Percentiles rank a stretch among this genome's conserved stretches.
These are phyloP conservation scores for Cladophialophora yegresii DNA, from an alignment of 2,329 filamentous ascomycete genomes.

Conservation along the genomic window DNA sequence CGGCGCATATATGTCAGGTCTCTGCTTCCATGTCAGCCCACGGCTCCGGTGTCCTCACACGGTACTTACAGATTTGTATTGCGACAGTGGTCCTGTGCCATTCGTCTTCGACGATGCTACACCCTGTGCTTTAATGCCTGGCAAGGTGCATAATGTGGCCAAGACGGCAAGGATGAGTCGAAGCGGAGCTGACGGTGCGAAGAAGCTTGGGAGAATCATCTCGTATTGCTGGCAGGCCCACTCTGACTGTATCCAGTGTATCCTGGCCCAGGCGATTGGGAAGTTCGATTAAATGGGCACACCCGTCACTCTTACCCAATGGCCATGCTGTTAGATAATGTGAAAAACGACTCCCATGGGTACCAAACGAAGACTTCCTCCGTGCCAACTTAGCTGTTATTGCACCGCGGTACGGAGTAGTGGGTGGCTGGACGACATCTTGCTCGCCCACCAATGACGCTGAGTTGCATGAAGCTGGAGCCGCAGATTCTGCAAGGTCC, in stretches of 20 bases:
- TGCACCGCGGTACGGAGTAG: neutral
- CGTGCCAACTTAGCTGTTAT: neutral
- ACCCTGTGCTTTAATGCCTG: conserved; percentile 17
- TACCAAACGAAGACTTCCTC: neutral
- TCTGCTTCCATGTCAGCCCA: conserved; percentile 34
- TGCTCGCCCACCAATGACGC: conserved; percentile 4
- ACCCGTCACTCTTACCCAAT: neutral
- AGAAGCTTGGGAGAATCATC: conserved; percentile 10
- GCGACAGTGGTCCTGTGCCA: conserved; percentile 27
- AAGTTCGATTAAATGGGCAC: neutral
- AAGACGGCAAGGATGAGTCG: conserved; percentile 4
- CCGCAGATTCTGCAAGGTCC: neutral
- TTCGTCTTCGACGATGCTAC: conserved; percentile 21
- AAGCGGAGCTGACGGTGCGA: conserved; percentile 3
- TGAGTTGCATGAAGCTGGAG: neutral
- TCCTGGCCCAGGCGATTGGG: neutral
- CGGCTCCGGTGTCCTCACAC: neutral
- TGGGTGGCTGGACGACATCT: neutral
- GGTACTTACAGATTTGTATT: conserved; percentile 30
- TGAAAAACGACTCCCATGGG: neutral
- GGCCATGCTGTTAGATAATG: neutral
- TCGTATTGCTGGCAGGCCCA: neutral
- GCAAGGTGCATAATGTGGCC: conserved; percentile 9
- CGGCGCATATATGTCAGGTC: conserved; percentile 47
- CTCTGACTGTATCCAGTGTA: neutral